Conservation (phyloP, 2,329 filamentous ascomycete species). For the Emmonsiellopsis sp. region DNA sequence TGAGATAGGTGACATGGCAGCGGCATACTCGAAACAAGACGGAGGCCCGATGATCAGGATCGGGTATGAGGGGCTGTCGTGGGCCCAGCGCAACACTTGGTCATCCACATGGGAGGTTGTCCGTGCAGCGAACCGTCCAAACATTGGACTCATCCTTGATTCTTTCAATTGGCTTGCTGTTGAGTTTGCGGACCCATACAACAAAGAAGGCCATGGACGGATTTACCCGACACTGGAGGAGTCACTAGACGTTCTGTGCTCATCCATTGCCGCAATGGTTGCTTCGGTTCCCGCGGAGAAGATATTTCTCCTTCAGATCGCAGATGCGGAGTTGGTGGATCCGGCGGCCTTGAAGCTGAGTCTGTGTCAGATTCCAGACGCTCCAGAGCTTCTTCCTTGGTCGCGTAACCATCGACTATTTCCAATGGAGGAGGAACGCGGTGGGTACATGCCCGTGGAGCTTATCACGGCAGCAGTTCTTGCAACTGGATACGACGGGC, state of each 20-base stretch:
- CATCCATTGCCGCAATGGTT: conserved; percentile 2
- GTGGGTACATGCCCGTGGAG: conserved; percentile 2
- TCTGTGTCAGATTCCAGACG: not conserved
- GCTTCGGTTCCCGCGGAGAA: conserved; percentile 1
- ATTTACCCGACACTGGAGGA: conserved; percentile 1
- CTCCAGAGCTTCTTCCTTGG: not conserved
- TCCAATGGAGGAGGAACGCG: not conserved
- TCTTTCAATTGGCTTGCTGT: conserved; percentile 2
- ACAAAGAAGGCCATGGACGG: conserved; percentile 1
- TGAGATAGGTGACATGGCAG: conserved; percentile 1
- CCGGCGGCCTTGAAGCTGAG: not conserved
- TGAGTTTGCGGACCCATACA: conserved; percentile 2
- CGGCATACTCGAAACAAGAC: not conserved
- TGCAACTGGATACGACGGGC: not conserved
- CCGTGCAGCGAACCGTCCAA: not conserved
- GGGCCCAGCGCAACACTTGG: conserved; percentile 1
- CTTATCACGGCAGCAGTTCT: conserved; percentile 1
- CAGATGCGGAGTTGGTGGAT: conserved; percentile 1
- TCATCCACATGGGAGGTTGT: conserved; percentile 3
- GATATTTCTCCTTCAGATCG: conserved; percentile 3
- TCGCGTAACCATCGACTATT: not conserved
- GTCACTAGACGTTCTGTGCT: not conserved
- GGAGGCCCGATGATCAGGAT: conserved; percentile 2
- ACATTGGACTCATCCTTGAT: conserved; percentile 1
- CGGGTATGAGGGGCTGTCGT: conserved; percentile 1